Base-by-base conservation (phyloP, 352 stramenopile genomes). In the Phytophthora chlamydospora region DNA sequence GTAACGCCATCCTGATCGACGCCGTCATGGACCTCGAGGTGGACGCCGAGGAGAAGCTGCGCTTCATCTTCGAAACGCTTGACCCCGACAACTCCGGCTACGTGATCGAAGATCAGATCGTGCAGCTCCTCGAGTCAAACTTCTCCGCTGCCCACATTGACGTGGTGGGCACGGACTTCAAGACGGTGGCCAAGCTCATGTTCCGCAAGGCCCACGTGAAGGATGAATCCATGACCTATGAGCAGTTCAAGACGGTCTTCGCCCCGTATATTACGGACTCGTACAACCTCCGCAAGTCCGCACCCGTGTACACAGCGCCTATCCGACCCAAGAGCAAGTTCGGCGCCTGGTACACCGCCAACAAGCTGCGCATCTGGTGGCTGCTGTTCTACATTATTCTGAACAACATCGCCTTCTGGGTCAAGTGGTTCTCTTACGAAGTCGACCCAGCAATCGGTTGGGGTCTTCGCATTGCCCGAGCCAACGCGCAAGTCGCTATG, bases 51-150 rank as follows among this genome's bases (percentile, higher is more conserved):
- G 82, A 91, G 38, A 95, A 93, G 47, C 71, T 95, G 35, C 78
- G 68, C 24, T 93, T 93, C 58, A 95, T 95, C 55, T 95, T 95
- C 40, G 83, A 95, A 42, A 91, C 83, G 32, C 69, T 95, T 6
- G 85, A 95, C 55, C 65, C 69, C 0, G 69, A 85, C 45, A 71
- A 75, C 34, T 58, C 62, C 6, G 80, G 80, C 13, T 77, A 62
- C 45, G 76, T 95, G 43, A 83, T 80, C 6, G 62, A 80, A 51
- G 71, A 81, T 24, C 85, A 93, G 58, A 72, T 93, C 38, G 73
- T 82, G 21, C 58, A 80, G 52, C 67, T 95, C 33, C 57, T 95
- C 6, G 73, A 80, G 35, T 76, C 78, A 27, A 95, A 93, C 67
- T 95, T 95, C 35, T 78, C 85, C 12, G 65, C 53, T 13, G 85